phyloP scores from a whole-genome alignment of 1,139 yeast genomes.

The Yamadazyma sp. region DNA sequence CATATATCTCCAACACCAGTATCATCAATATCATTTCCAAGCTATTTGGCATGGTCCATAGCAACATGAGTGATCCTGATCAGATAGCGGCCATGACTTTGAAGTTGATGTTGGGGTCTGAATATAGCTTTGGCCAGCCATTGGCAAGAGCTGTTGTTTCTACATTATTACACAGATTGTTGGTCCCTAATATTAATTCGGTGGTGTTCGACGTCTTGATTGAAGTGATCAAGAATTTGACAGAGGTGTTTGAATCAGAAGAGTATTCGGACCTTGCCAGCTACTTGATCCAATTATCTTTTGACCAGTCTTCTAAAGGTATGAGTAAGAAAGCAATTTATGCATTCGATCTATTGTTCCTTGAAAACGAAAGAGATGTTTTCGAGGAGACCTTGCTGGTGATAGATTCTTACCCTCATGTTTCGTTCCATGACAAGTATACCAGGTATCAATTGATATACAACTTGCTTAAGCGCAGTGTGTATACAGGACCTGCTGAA shows the following conservation, averaged over 20 bases:
- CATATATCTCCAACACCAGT: constrained; percentile 25
- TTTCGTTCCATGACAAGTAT: constrained; percentile 2
- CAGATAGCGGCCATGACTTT: constrained; percentile 51
- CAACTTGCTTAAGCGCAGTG: constrained; percentile 9
- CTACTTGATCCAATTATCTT: constrained; percentile 40
- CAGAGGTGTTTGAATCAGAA: constrained; percentile 35
- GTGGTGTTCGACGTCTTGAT: constrained; percentile 56
- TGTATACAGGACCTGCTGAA: not conserved
- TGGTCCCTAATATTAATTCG: not conserved
- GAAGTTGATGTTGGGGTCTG: constrained; percentile 53
- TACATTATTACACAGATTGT: constrained; percentile 19
- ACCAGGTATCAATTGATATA: constrained; percentile 10
- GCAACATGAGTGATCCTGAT: constrained; percentile 19
- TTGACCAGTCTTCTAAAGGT: constrained; percentile 35
- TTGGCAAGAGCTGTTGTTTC: constrained; percentile 25
- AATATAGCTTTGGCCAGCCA: constrained; percentile 17
- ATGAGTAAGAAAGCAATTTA: constrained; percentile 54
- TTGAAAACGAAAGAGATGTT: constrained; percentile 3
- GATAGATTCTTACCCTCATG: constrained; percentile 8
- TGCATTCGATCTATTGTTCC: constrained; percentile 52
- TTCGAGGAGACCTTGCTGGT: constrained; percentile 8
- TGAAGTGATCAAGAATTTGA: constrained; percentile 61
- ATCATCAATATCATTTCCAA: constrained; percentile 23
- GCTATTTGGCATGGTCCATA: constrained; percentile 25
- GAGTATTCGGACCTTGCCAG: constrained; percentile 41